These are phyloP conservation scores for Macroventuria anomochaeta DNA, from an alignment of 2,329 filamentous ascomycete species.

Conservation along the genomic window DNA sequence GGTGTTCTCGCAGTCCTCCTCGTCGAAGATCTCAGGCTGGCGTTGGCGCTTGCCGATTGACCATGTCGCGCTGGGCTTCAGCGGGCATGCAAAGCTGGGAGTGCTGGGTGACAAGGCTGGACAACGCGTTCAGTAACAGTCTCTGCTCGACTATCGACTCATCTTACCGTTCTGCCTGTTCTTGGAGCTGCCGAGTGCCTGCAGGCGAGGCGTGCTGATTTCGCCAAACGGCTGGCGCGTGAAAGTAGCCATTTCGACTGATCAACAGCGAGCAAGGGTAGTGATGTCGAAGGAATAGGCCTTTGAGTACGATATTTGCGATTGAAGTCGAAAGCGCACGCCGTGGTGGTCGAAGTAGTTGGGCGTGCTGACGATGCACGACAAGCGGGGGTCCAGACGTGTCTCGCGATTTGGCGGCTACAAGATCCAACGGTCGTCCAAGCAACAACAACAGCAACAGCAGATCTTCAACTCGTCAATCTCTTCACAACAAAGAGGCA, in stretches of 20 bases:
- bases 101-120: constrained; percentile 38
- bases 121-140: constrained; percentile 29
- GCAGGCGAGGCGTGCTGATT: constrained; percentile 71
- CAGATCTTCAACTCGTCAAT: neutral
- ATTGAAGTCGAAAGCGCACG: constrained; percentile 1
- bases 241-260: constrained; percentile 49
- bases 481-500: neutral
- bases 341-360: neutral
- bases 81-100: constrained; percentile 39
- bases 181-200: constrained; percentile 75
- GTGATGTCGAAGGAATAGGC: neutral
- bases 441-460: constrained; percentile 10
- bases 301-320: neutral
- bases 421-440: constrained; percentile 2
- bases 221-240: constrained; percentile 78
- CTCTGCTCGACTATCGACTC: neutral
- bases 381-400: constrained; percentile 8
- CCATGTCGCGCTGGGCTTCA: constrained; percentile 37
- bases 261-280: neutral
- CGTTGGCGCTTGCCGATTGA: constrained; percentile 55
- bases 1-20: constrained; percentile 64
- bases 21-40: constrained; percentile 53
- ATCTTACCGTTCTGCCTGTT: constrained; percentile 70
- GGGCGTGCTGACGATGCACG: constrained; percentile 4
- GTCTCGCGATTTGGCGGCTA: constrained; percentile 2